These are phyloP conservation scores for Marsdenia floribunda DNA, from an alignment of 257 asterid genomes.

Conservation along the genomic window DNA sequence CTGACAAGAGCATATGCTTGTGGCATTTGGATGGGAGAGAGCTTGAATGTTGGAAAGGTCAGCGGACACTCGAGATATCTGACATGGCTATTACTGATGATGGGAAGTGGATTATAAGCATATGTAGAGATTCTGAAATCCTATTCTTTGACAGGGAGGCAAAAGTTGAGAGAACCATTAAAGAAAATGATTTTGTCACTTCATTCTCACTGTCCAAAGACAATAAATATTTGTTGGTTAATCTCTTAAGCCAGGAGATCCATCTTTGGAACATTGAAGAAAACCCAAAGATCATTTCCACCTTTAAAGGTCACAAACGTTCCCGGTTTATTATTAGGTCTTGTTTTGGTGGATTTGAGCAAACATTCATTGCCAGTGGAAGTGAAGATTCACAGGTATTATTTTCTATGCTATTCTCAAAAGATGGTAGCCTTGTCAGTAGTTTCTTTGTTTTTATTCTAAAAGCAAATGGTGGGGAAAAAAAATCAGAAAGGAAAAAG, in stretches of 20 bases:
- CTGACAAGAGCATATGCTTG: conserved; percentile 20
- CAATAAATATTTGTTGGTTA: conserved; percentile 20
- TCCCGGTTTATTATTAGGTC: conserved; percentile 17
- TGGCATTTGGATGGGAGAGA: conserved; percentile 22
- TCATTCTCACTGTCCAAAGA: conserved; percentile 22
- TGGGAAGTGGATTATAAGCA: conserved; percentile 20
- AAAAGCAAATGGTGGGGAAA: not conserved
- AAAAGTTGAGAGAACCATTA: conserved; percentile 7
- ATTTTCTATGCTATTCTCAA: not conserved
- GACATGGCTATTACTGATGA: conserved; percentile 13
- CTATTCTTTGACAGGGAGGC: conserved; percentile 4
- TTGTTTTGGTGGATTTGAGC: conserved; percentile 26
- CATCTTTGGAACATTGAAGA: conserved; percentile 22
- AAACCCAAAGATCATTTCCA: not conserved
- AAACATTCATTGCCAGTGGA: conserved; percentile 23
- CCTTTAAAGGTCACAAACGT: conserved; percentile 15
- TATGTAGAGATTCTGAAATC: conserved; percentile 10
- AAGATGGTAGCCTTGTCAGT: not conserved
- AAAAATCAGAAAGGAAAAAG: not conserved
- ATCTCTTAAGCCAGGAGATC: conserved; percentile 13
- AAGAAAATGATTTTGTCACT: conserved; percentile 10
- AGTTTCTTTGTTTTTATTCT: not conserved
- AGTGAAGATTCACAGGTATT: conserved; percentile 26
- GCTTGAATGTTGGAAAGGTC: conserved; percentile 10
- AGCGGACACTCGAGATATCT: not conserved